These are phyloP conservation scores for Fusarium succisae DNA, from an alignment of 2,329 filamentous ascomycete genomes.

Conservation along the genomic window DNA sequence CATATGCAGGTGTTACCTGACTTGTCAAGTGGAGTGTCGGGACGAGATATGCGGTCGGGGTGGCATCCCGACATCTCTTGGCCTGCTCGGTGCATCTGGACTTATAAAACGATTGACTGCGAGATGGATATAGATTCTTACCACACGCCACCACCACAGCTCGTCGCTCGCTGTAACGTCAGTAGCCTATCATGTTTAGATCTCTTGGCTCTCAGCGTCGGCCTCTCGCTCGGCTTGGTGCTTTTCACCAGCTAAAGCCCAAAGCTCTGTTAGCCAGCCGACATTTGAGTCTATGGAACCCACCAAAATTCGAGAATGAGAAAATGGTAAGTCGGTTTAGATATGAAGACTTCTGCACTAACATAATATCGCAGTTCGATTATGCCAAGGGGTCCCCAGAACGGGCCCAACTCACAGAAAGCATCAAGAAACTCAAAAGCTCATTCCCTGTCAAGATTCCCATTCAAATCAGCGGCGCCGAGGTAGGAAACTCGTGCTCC, in stretches of 20 bases:
- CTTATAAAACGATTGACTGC: not conserved
- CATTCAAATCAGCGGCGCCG: slow-evolving; percentile 13
- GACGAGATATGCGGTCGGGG: slow-evolving; percentile 15
- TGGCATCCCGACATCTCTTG: slow-evolving; percentile 11
- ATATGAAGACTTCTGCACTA: too few species aligned
- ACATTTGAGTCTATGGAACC: slow-evolving; percentile 24
- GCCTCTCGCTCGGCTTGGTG: slow-evolving; percentile 9
- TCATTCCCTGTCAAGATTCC: slow-evolving; percentile 27
- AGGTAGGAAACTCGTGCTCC: not conserved
- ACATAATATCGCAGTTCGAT: slow-evolving; percentile 2
- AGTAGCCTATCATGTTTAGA: slow-evolving; percentile 12
- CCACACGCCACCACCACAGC: fast-evolving
- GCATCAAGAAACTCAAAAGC: slow-evolving; percentile 24
- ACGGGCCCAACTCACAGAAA: slow-evolving; percentile 24
- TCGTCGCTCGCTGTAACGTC: too few species aligned
- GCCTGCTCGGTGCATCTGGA: not conserved
- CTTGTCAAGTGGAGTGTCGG: not conserved
- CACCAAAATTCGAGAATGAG: slow-evolving; percentile 36
- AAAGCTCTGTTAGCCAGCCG: not conserved
- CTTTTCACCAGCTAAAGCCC: not conserved
- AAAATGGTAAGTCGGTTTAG: slow-evolving; percentile 7
- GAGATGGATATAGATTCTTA: too few species aligned
- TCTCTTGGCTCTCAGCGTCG: slow-evolving; percentile 6
- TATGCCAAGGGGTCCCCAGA: slow-evolving; percentile 35
- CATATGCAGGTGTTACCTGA: not conserved